Evolutionary conservation across 768 basidiomycete genomes (phyloP).

Genomic region (Asterophora parasitica): DNA sequence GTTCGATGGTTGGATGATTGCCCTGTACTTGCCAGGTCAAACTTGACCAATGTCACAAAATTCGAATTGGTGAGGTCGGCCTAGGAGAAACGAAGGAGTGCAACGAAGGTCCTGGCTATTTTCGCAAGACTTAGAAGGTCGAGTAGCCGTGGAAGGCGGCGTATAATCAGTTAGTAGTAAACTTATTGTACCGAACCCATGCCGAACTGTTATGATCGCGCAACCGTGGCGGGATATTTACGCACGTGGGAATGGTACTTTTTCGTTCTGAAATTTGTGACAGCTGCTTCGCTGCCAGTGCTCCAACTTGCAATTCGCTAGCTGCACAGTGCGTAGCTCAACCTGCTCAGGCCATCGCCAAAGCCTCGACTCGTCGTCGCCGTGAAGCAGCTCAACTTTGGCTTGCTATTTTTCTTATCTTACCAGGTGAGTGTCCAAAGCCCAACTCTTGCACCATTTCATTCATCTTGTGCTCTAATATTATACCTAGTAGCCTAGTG

Average conservation of each 20-base stretch:
- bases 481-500: too few relatives aligned
- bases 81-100: too few relatives aligned
- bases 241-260: slow-evolving; percentile 8
- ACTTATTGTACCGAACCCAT: too few relatives aligned
- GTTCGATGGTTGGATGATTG: neutral
- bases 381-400: neutral
- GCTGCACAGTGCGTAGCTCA: slow-evolving; percentile 9
- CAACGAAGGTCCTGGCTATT: too few relatives aligned
- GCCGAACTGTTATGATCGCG: too few relatives aligned
- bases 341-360: slow-evolving; percentile 15
- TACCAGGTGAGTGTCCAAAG: neutral
- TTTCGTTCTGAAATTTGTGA: slow-evolving; percentile 17
- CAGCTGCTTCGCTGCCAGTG: slow-evolving; percentile 1
- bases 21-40: too few relatives aligned
- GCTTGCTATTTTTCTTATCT: slow-evolving; percentile 4
- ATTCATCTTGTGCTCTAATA: slow-evolving; percentile 9
- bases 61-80: too few relatives aligned
- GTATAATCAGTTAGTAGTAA: too few relatives aligned
- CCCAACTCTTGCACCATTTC: neutral
- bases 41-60: too few relatives aligned
- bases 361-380: slow-evolving; percentile 1
- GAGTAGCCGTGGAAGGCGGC: too few relatives aligned
- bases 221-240: neutral
- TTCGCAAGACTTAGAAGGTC: too few relatives aligned
- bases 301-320: too few relatives aligned